Evolutionary conservation across 2,329 filamentous ascomycete genomes (phyloP).

Genomic region (Phialophora tarda): DNA sequence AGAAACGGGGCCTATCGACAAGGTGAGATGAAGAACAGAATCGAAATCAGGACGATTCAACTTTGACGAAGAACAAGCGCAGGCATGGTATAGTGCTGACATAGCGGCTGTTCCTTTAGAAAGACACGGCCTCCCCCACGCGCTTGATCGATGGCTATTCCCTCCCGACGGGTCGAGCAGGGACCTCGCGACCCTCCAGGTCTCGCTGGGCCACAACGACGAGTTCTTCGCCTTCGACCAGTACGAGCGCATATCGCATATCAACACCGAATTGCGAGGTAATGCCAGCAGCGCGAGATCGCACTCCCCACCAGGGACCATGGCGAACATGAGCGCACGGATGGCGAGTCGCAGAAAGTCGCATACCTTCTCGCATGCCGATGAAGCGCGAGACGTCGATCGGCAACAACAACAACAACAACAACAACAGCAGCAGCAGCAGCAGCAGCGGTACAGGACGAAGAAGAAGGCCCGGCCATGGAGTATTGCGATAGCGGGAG

Average conservation of each 20-base stretch:
- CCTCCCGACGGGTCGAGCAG: constrained; percentile 42
- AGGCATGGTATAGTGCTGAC: not conserved
- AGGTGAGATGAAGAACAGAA: constrained; percentile 41
- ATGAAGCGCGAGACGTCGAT: not conserved
- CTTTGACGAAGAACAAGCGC: not conserved
- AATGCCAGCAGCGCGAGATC: constrained; percentile 3
- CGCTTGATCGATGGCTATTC: constrained; percentile 46
- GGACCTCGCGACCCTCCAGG: constrained; percentile 46
- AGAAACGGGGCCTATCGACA: constrained; percentile 45
- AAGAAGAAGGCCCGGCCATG: constrained; percentile 20
- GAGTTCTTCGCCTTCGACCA: constrained; percentile 50
- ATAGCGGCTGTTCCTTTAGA: constrained; percentile 38
- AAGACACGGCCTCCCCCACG: constrained; percentile 45
- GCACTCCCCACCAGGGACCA: constrained; percentile 3
- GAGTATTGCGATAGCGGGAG: constrained; percentile 24
- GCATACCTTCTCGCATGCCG: constrained; percentile 23
- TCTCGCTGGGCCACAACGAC: constrained; percentile 48
- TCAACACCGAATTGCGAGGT: constrained; percentile 21
- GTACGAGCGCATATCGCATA: constrained; percentile 46
- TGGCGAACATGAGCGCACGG: not conserved
- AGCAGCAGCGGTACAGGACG: constrained; percentile 1
- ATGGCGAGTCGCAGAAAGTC: constrained; percentile 20
- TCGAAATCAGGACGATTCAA: too few species aligned
- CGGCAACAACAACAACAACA: not conserved
- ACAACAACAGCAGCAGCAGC: too few species aligned